Percentiles rank a stretch among this genome's conserved stretches.
These are phyloP conservation scores for Steccherinum ochraceum DNA, from an alignment of 768 basidiomycete species.

Conservation along the genomic window DNA sequence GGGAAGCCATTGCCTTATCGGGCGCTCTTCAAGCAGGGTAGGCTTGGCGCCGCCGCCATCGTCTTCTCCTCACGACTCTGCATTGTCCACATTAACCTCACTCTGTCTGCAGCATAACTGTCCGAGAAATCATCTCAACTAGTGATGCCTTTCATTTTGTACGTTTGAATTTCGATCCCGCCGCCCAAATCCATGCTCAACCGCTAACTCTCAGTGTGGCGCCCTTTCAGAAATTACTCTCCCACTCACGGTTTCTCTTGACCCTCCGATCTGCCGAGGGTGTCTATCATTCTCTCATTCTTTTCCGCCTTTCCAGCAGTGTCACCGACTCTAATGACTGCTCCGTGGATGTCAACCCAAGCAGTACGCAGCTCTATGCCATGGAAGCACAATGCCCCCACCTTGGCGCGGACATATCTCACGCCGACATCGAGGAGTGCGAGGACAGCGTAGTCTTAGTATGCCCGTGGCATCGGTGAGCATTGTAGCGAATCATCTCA, in stretches of 20 bases:
- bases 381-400: constrained; percentile 83
- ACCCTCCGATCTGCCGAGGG: constrained; percentile 56
- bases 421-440: constrained; percentile 72
- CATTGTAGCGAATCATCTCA: neutral
- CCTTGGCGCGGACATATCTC: constrained; percentile 72
- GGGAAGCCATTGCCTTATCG: too few species aligned
- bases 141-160: neutral
- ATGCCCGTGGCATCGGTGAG: constrained; percentile 71
- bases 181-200: too few species aligned
- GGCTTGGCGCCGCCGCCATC: too few species aligned
- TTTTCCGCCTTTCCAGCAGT: constrained; percentile 48
- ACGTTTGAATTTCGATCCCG: neutral
- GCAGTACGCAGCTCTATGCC: constrained; percentile 48
- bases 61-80: too few species aligned
- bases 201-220: constrained; percentile 31
- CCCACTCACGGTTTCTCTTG: constrained; percentile 54
- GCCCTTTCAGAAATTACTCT: constrained; percentile 35
- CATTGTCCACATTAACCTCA: too few species aligned
- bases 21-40: too few species aligned
- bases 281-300: constrained; percentile 53
- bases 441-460: constrained; percentile 56
- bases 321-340: too few species aligned
- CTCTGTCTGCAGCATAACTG: too few species aligned
- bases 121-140: too few species aligned
- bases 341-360: constrained; percentile 15